These are phyloP conservation scores for Calendula officinalis DNA, from an alignment of 129 eudicot genomes.

Conservation along the genomic window DNA sequence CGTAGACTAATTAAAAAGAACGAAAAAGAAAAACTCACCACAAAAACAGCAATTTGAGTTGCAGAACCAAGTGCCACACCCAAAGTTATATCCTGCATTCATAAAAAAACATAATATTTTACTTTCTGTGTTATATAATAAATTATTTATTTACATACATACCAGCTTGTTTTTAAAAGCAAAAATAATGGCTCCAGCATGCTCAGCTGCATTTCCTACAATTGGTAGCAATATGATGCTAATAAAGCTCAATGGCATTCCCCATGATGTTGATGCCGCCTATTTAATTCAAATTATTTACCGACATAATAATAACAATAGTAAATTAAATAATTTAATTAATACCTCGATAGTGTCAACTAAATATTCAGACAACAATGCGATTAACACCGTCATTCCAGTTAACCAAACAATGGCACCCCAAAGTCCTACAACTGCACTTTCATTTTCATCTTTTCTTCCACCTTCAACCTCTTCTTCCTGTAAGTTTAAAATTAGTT, in stretches of 20 bases:
- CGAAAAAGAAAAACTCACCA: conserved; percentile 47
- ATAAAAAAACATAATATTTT: conserved; percentile 1
- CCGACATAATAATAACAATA: background rate
- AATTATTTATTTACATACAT: background rate
- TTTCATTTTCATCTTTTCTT: conserved; percentile 34
- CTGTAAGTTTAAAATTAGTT: conserved; percentile 13
- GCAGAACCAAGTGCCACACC: conserved; percentile 97
- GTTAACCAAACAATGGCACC: conserved; percentile 64
- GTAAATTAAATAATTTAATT: background rate
- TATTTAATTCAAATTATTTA: conserved; percentile 15
- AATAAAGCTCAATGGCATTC: conserved; percentile 72
- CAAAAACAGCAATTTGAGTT: conserved; percentile 86
- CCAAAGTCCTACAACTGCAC: conserved; percentile 63
- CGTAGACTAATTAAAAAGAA: background rate
- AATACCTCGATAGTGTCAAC: conserved; percentile 85
- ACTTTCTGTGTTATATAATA: no score
- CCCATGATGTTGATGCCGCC: conserved; percentile 88
- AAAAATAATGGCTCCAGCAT: conserved; percentile 89
- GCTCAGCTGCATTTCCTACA: conserved; percentile 95
- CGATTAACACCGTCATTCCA: conserved; percentile 74
- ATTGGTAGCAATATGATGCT: conserved; percentile 81
- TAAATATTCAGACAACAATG: conserved; percentile 74
- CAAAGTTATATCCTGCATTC: conserved; percentile 76
- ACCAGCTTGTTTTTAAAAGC: conserved; percentile 88
- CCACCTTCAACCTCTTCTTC: conserved; percentile 43